These are phyloP conservation scores for Umbelopsis ramanniana DNA, from an alignment of 192 early-diverging fungal genomes.

Conservation along the genomic window DNA sequence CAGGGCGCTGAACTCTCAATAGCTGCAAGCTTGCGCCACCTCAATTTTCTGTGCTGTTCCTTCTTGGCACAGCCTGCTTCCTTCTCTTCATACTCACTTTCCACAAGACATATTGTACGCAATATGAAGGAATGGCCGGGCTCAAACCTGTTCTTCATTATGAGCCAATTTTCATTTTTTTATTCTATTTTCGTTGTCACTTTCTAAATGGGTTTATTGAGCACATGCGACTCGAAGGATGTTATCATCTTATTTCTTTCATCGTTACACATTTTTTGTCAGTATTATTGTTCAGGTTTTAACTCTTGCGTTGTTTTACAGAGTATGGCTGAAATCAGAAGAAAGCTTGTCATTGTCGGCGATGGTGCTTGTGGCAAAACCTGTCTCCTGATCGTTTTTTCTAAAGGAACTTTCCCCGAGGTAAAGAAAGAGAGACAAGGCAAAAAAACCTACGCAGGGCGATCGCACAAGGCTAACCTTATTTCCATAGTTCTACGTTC, in stretches of 20 bases:
- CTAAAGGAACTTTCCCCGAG: slow-evolving; percentile 85
- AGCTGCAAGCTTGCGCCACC: slow-evolving; percentile 25
- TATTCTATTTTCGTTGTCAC: slow-evolving; percentile 20
- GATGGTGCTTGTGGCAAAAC: slow-evolving; percentile 95
- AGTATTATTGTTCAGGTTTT: neutral
- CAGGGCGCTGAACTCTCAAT: neutral
- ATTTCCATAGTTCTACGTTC: slow-evolving; percentile 64
- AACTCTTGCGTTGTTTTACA: neutral
- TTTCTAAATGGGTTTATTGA: slow-evolving; percentile 6
- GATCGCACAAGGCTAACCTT: neutral
- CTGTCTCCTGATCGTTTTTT: slow-evolving; percentile 85
- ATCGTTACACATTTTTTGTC: neutral
- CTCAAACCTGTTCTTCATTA: too few species aligned
- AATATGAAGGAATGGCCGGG: neutral
- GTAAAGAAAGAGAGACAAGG: slow-evolving; percentile 45
- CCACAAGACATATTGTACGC: neutral
- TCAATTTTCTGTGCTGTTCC: slow-evolving; percentile 16
- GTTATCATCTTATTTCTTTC: neutral
- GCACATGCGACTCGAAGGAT: slow-evolving; percentile 2
- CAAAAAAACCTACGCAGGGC: neutral
- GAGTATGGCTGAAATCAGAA: slow-evolving; percentile 68
- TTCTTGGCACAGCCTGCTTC: slow-evolving; percentile 17
- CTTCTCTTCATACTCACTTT: neutral
- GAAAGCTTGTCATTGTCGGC: slow-evolving; percentile 92
- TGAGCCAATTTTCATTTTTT: neutral